phyloP scores from a whole-genome alignment of 1,284 basidiomycete genomes.

The Sutorius eximius region DNA sequence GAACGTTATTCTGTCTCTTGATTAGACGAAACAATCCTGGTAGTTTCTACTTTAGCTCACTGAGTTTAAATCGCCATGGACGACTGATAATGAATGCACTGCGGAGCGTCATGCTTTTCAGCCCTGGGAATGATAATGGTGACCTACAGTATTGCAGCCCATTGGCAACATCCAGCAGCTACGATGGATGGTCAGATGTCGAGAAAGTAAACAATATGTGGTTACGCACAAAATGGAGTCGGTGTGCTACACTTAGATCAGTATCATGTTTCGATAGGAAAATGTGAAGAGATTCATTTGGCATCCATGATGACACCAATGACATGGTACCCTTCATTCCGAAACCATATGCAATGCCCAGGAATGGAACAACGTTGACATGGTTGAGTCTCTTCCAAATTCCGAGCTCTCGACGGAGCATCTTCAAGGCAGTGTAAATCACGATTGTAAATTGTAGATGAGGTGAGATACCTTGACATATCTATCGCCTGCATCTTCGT shows the following conservation, averaged over 20 bases:
- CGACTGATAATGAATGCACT: no score
- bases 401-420: not conserved
- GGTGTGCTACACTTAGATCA: not conserved
- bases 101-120: no score
- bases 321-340: not conserved
- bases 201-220: not conserved
- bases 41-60: no score
- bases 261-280: not conserved
- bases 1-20: no score
- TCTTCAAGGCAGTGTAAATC: not conserved
- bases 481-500: not conserved
- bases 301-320: not conserved
- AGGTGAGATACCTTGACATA: not conserved
- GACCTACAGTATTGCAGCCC: no score
- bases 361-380: not conserved
- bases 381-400: not conserved
- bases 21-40: no score
- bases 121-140: no score
- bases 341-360: not conserved
- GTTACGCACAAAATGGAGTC: not conserved
- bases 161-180: no score
- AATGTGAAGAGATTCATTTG: not conserved
- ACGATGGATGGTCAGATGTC: not conserved
- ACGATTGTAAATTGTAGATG: not conserved
- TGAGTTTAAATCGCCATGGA: no score